Percentiles rank a stretch among this genome's conserved stretches.
Evolutionary conservation across 371 early-diverging fungal genomes (phyloP).

Genomic region (Mucor saturninus): DNA sequence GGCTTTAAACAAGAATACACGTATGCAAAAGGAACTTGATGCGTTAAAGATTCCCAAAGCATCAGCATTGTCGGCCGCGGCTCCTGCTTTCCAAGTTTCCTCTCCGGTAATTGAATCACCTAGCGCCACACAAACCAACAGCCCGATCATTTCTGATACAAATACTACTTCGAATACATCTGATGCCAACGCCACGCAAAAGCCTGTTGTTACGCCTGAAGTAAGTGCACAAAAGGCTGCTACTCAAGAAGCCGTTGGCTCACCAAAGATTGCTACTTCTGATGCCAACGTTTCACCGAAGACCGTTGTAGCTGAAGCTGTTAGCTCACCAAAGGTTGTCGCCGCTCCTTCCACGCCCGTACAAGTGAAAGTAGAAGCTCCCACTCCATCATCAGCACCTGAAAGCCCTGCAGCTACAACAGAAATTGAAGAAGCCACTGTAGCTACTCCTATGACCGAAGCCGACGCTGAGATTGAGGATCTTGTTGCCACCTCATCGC

Average conservation of each 20-base stretch:
- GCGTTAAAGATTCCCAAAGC: constrained; percentile 5
- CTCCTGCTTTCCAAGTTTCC: neutral
- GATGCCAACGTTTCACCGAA: too few relatives aligned
- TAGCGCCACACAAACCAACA: neutral
- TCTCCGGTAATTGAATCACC: neutral
- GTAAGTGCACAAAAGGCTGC: too few relatives aligned
- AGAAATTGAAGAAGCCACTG: neutral
- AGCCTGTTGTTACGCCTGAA: too few relatives aligned
- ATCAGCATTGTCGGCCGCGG: neutral
- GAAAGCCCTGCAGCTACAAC: neutral
- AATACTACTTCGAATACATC: too few relatives aligned
- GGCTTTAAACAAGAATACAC: constrained; percentile 20
- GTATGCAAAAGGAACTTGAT: constrained; percentile 23
- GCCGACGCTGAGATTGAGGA: neutral
- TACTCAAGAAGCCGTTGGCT: too few relatives aligned
- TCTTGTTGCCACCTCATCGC: neutral
- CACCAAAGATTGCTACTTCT: too few relatives aligned
- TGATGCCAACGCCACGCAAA: too few relatives aligned
- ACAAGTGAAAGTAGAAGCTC: neutral
- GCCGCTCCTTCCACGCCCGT: neutral
- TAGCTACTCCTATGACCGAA: neutral
- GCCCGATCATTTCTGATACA: neutral
- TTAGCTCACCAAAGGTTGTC: neutral
- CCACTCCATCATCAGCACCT: neutral
- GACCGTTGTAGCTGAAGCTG: neutral